Evolutionary conservation across 2,329 filamentous ascomycete species (phyloP).

Genomic region (Bretziella fagacearum): DNA sequence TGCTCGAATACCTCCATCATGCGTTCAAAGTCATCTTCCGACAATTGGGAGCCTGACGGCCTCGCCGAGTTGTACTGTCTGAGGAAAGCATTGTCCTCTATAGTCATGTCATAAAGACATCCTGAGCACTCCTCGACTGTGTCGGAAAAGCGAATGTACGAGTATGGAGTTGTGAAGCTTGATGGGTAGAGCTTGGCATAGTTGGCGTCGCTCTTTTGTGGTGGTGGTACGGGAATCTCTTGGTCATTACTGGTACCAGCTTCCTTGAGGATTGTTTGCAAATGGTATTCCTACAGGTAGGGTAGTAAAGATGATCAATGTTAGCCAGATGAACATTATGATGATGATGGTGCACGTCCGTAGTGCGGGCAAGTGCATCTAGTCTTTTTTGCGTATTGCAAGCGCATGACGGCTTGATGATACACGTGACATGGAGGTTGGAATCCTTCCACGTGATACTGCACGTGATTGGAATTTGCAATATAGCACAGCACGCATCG

Average conservation of each 20-base stretch:
- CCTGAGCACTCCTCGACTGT: slow-evolving; percentile 92
- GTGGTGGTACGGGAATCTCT: slow-evolving; percentile 49
- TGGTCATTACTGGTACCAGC: slow-evolving; percentile 38
- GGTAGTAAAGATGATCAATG: background rate
- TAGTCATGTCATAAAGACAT: slow-evolving; percentile 84
- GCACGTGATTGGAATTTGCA: slow-evolving; percentile 27
- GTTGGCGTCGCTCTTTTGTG: slow-evolving; percentile 48
- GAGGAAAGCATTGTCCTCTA: slow-evolving; percentile 75
- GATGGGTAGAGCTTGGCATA: slow-evolving; percentile 81
- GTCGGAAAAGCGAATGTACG: slow-evolving; percentile 94
- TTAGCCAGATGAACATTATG: background rate
- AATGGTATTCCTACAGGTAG: slow-evolving; percentile 65
- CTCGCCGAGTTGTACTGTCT: slow-evolving; percentile 68
- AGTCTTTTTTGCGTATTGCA: too few relatives aligned
- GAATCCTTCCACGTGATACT: slow-evolving; percentile 24
- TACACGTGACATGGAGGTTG: slow-evolving; percentile 11
- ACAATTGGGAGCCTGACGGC: slow-evolving; percentile 46
- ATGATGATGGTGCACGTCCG: background rate
- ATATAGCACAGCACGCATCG: slow-evolving; percentile 16
- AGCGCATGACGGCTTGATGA: background rate
- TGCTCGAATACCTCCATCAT: slow-evolving; percentile 93
- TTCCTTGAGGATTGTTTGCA: slow-evolving; percentile 59
- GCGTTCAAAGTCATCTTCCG: slow-evolving; percentile 82
- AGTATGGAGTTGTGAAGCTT: slow-evolving; percentile 65
- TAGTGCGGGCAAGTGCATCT: background rate